Evolutionary conservation across 495 filamentous ascomycete species (phyloP), one percentile per base, ranked within the genome.

Genomic region (Daldinia decipiens): DNA sequence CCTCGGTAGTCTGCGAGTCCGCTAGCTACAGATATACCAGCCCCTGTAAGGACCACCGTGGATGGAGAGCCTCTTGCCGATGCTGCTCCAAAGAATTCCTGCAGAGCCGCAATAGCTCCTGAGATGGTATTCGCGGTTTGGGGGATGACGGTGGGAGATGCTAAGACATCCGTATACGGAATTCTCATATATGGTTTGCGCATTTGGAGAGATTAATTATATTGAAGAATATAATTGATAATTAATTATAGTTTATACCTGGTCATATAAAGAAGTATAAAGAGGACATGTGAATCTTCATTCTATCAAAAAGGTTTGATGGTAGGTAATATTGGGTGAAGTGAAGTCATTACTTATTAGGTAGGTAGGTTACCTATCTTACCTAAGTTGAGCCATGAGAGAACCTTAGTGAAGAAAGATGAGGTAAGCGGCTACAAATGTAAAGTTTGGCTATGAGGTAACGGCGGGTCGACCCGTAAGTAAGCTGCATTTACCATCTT

Each of bases 1-100:
- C 95, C 95, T 56, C 95, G 86, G 77, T 99, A 99, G 80, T 98
- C 95, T 7, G 95, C 92, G 32, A 99, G 84, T 5, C 95, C 95
- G 31, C 93, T 97, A 17, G 93, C 92, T 24, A 98, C 95, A 1
- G 93, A 97, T 56, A 99, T 92, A 2, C 95, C 95, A 9, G 95
- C 95, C 11, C 95, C 95, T 0, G 95, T 92, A 51, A 99, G 86
- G 21, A 98, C 84, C n/a, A 95, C 91, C 0, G 80, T 82, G 2
- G 78, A 77, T 1, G 71, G 61, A 63, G 88, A 74, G 5, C 81
- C 82, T 3, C 77, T 77, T 11, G 86, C 80, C 21, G 87, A 78
- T 32, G 86, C 81, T 13, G 89, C 80, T 12, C 84, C 82, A 51
- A 98, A 84, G 83, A 99, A 98, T 39, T 83, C 79, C 12, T 86